These are phyloP conservation scores for Fusarium secorum DNA, from an alignment of 2,329 filamentous ascomycete species.

Conservation along the genomic window DNA sequence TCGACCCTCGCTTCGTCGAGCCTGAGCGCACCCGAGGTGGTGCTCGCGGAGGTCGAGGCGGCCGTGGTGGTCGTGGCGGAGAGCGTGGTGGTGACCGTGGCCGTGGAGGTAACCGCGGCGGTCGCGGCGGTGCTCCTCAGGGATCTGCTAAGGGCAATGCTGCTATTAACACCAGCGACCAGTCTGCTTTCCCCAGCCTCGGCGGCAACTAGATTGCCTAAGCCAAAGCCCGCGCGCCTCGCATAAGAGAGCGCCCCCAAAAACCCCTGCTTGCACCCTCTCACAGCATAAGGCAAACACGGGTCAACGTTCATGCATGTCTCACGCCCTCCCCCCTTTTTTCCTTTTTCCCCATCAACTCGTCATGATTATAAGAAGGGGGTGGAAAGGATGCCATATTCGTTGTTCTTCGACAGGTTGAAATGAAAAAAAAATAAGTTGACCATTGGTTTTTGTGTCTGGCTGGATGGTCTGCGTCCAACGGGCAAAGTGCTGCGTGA, in stretches of 20 bases:
- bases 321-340: slow-evolving; percentile 18
- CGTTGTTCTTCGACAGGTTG: slow-evolving; percentile 46
- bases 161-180: slow-evolving; percentile 62
- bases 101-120: slow-evolving; percentile 45
- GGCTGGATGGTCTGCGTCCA: slow-evolving; percentile 34
- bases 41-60: slow-evolving; percentile 57
- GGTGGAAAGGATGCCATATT: slow-evolving; percentile 29
- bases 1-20: slow-evolving; percentile 85
- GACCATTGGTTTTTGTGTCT: slow-evolving; percentile 41
- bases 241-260: slow-evolving; percentile 22
- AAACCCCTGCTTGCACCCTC: slow-evolving; percentile 25
- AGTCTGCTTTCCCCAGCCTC: slow-evolving; percentile 68
- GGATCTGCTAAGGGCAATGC: slow-evolving; percentile 46
- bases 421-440: slow-evolving; percentile 42
- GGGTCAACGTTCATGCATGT: slow-evolving; percentile 37
- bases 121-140: slow-evolving; percentile 45
- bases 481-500: slow-evolving; percentile 26
- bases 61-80: slow-evolving; percentile 54
- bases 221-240: slow-evolving; percentile 23
- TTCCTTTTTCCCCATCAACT: background rate
- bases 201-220: slow-evolving; percentile 57
- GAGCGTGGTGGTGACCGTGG: slow-evolving; percentile 49
- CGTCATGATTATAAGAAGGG: slow-evolving; percentile 26
- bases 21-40: slow-evolving; percentile 65
- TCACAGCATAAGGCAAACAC: slow-evolving; percentile 19